Evolutionary conservation across 495 filamentous ascomycete species (phyloP), one percentile per base, ranked within the genome.

Genomic region (Margaritispora aquatica): DNA sequence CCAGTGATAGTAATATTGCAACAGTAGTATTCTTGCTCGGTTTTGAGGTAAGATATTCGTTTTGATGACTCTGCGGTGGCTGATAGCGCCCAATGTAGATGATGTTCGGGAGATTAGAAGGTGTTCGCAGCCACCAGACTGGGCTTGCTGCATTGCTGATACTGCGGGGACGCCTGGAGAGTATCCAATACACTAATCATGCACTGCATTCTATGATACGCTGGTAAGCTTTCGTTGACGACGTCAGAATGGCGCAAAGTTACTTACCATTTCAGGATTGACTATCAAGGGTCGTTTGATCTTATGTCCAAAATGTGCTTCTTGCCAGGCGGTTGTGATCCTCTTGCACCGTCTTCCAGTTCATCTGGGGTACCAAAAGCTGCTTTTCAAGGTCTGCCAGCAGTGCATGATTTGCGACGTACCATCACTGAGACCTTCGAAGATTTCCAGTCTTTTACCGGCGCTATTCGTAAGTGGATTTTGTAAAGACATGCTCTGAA

Each of bases 251-350:
- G 17, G 8, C 26, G n/a, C 21, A n/a, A n/a, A n/a, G n/a, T 7
- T 10, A 8, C 17, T 26, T 34, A 47, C n/a, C n/a, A 15, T 19
- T 21, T 10, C 22, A 61, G 59, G 59, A 26, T 61, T 41, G 59
- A 61, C 23, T 56, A 56, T 27, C 23, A 46, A 1, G 59, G 52
- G 7, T 34, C 53, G 1, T 61, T 52, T 31, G 57, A 57, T 34
- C 54, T 61, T 20, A 13, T 56, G 5, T 55, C 52, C 1, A 50
- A 31, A 52, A 41, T 52, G 0, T 19, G 27, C 31, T 56, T 61
- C 22, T 3, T 20, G 24, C 26, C 36, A 2, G 36, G 20, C 19
- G 20, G 3, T 1, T 24, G 26, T 34, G 23, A 21, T 20, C 48
- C 41, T 2, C 7, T 20, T 7, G 38, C 22, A 21, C 51, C 31